Conservation (phyloP, 169 alveolate species). For the Besnoitia besnoiti region DNA sequence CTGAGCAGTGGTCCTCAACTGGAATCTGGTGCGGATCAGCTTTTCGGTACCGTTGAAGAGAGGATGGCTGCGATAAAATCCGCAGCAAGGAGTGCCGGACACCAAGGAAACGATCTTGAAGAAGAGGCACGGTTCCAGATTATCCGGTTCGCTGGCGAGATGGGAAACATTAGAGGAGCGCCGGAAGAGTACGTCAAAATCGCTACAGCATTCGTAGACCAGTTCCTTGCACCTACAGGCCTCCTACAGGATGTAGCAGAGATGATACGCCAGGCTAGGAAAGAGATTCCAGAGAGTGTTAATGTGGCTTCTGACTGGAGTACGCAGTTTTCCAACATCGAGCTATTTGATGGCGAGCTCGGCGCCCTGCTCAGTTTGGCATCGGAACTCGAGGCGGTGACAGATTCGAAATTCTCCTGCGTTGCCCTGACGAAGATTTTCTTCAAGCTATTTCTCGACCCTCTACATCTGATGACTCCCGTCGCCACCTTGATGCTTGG, state of each 20-base stretch:
- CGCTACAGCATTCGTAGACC: neutral
- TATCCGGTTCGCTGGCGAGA: slow-evolving; percentile 1
- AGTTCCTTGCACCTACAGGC: neutral
- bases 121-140: neutral
- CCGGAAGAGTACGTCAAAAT: slow-evolving; percentile 9
- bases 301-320: neutral
- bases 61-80: neutral
- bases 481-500: neutral
- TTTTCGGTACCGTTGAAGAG: neutral
- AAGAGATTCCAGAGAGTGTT: neutral
- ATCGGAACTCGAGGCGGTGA: neutral
- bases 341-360: neutral
- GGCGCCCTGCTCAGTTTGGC: neutral
- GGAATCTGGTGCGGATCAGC: neutral
- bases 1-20: neutral
- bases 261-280: neutral
- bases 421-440: neutral
- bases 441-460: neutral
- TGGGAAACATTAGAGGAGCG: neutral
- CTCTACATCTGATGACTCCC: neutral
- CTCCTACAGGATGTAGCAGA: neutral
- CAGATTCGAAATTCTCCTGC: neutral
- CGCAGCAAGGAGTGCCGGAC: neutral
- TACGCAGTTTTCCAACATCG: neutral
- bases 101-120: neutral